phyloP scores from a whole-genome alignment of 2,329 filamentous ascomycete genomes.

The Incumbomyces delicatus region DNA sequence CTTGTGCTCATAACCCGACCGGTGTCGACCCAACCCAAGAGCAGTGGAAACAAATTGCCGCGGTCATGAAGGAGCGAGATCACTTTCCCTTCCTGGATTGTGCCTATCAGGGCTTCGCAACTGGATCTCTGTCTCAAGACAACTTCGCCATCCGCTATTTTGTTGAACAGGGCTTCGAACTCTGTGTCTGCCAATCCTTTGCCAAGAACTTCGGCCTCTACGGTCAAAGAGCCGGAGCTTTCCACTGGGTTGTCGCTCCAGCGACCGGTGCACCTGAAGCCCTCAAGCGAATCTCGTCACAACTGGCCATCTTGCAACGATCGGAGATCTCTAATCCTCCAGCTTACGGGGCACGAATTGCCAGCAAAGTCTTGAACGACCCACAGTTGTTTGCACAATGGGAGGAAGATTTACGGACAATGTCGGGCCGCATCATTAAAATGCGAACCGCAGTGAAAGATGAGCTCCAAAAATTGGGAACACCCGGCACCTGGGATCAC shows the following conservation, averaged over 20 bases:
- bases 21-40: conserved; percentile 89
- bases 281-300: conserved; percentile 62
- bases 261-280: conserved; percentile 54
- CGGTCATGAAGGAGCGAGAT: conserved; percentile 62
- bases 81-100: conserved; percentile 99
- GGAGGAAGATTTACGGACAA: conserved; percentile 83
- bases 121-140: conserved; percentile 74
- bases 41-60: conserved; percentile 87
- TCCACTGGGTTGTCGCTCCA: conserved; percentile 80
- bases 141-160: conserved; percentile 93
- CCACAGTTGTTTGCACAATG: conserved; percentile 72
- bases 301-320: conserved; percentile 87
- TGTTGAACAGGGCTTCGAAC: conserved; percentile 76
- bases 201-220: conserved; percentile 72
- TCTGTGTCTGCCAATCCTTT: conserved; percentile 51
- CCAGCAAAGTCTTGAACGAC: conserved; percentile 75
- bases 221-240: conserved; percentile 88
- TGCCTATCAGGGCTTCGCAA: conserved; percentile 96
- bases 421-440: conserved; percentile 88
- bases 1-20: conserved; percentile 96
- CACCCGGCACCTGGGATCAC: conserved; percentile 89
- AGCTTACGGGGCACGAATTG: conserved; percentile 85
- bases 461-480: conserved; percentile 74
- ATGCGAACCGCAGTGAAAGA: conserved; percentile 73
- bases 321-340: conserved; percentile 97